Base-by-base conservation (phyloP, 768 basidiomycete species). In the Boletus rubropictus region DNA sequence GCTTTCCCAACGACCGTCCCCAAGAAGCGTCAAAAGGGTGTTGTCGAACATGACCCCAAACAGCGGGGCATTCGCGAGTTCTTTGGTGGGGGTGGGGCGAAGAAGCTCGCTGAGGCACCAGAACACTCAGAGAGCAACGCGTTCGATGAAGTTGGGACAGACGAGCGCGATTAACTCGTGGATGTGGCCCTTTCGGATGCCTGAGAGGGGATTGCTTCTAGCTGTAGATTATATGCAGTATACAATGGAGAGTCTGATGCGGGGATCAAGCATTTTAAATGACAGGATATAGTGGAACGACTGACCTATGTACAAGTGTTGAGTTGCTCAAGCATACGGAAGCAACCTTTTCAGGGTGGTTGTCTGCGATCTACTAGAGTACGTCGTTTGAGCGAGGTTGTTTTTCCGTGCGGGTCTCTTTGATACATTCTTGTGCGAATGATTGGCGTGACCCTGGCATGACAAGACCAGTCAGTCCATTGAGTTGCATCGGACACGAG, bases 1-100 rank as follows among this genome's bases (percentile, higher is more conserved):
- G 32, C 17, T 42, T 31, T 46, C 11, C 28, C 48, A 33, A 58
- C 36, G 40, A 24, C 46, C 69, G 67, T 60, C 61, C 42, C 36
- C 42, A 51, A 78, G 77, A 74, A 69, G 39, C 79, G 89, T 4
- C 89, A 92, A 62, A 78, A 74, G 49, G 87, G 86, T 3, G 88
- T 90, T 1, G 83, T 89, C 38, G 83, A 82, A 1, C 76, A 84
- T 59, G 89, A 93, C 58, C 79, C 81, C 25, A 79, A 78, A 49
- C 89, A 94, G 61, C 73, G 77, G 52, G 80, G 84, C 58, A 84
- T 93, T 38, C 76, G 86, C 18, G 72, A 75, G 3, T 91, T 89
- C 71, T 87, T 91, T 54, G 74, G 76, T 32, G 73, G 75, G 15
- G 46, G 53, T 25, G 32, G 46, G 3, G 36, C 36, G 22, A 53